Percentiles rank a stretch among this genome's conserved stretches.
These are phyloP conservation scores for Stachybotrys chlorohalonatus DNA, from an alignment of 2,329 filamentous ascomycete genomes.

Conservation along the genomic window DNA sequence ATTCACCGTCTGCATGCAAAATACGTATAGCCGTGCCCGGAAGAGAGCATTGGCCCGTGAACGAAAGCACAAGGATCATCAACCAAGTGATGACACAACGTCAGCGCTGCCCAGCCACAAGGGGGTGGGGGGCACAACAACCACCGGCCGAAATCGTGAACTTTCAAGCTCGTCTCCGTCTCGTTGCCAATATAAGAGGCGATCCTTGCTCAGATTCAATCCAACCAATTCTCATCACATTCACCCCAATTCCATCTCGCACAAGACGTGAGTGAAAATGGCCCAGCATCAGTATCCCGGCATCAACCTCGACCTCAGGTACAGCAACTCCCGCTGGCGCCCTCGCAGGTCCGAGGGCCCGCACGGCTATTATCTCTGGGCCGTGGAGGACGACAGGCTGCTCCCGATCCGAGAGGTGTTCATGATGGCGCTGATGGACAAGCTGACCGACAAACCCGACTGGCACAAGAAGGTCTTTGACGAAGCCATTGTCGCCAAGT, in stretches of 20 bases:
- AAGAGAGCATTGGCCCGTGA: neutral
- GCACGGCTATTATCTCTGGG: neutral
- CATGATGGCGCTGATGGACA: constrained; percentile 1
- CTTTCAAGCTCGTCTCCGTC: neutral
- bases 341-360: neutral
- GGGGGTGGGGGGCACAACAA: neutral
- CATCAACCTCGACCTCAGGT: neutral
- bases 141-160: neutral
- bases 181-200: neutral
- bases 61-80: neutral
- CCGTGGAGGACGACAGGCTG: neutral
- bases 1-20: neutral
- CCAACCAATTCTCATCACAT: neutral
- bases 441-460: neutral
- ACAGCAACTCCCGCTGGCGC: neutral
- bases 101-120: neutral
- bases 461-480: constrained; percentile 1
- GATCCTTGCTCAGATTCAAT: neutral
- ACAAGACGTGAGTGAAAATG: neutral
- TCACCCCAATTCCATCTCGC: neutral
- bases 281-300: neutral
- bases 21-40: too few relatives aligned
- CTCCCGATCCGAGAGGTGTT: neutral
- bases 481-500: neutral
- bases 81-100: neutral